Percentiles rank a stretch among this genome's conserved stretches.
phyloP scores from a whole-genome alignment of 2,329 filamentous ascomycete species.

The Stemphylium lycopersici region DNA sequence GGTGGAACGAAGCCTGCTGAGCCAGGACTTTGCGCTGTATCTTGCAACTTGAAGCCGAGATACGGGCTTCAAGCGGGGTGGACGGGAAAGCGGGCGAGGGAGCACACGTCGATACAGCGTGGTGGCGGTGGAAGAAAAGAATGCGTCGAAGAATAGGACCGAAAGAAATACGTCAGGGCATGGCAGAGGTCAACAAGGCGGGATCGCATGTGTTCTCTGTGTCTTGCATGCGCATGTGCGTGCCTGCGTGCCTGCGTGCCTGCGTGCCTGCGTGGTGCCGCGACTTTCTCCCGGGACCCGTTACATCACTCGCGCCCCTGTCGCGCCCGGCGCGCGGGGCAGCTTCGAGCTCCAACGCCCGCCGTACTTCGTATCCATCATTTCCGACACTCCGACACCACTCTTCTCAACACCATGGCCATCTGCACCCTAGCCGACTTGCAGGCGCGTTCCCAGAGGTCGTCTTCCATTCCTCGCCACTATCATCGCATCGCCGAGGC shows the following conservation, averaged over 20 bases:
- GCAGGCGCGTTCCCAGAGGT: not conserved
- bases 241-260: no score
- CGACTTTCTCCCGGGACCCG: not conserved
- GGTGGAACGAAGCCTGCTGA: constrained; percentile 12
- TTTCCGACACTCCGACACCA: not conserved
- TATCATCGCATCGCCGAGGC: constrained; percentile 6
- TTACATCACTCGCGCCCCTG: constrained; percentile 14
- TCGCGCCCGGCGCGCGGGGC: constrained; percentile 6
- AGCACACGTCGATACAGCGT: constrained; percentile 20
- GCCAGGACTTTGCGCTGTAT: constrained; percentile 27
- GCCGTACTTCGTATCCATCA: not conserved
- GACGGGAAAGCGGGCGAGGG: constrained; percentile 10
- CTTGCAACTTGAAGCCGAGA: not conserved
- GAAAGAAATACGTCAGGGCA: constrained; percentile 1
- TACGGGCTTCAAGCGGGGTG: constrained; percentile 5
- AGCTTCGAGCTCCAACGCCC: not conserved
- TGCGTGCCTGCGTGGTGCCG: constrained; percentile 7
- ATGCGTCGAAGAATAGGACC: not conserved
- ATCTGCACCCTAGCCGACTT: constrained; percentile 7
- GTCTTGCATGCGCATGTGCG: constrained; percentile 4
- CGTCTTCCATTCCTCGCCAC: constrained; percentile 16
- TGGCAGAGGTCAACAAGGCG: not conserved
- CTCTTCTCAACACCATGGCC: constrained; percentile 10
- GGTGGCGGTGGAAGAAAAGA: constrained; percentile 8
- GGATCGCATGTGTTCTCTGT: not conserved